Evolutionary conservation across 805 yeast species (phyloP).

Genomic region (Wickerhamomyces pijperi): DNA sequence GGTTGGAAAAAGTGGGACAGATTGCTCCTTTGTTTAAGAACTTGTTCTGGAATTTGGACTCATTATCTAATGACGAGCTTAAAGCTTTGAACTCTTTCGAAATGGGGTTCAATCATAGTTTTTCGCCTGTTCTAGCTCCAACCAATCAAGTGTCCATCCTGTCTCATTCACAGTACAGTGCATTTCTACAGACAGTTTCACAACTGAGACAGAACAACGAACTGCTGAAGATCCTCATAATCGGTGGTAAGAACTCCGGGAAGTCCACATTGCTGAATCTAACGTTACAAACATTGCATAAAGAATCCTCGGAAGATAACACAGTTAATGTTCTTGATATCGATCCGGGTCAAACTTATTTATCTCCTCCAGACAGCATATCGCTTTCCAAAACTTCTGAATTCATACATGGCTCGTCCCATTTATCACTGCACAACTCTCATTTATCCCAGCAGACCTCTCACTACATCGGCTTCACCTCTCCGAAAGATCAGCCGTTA

Average conservation of each 20-base stretch:
- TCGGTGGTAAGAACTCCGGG: constrained; percentile 64
- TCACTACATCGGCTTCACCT: constrained; percentile 48
- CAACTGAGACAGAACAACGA: constrained; percentile 21
- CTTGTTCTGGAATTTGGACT: constrained; percentile 21
- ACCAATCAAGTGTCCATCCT: constrained; percentile 16
- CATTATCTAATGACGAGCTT: constrained; percentile 6
- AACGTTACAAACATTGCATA: constrained; percentile 37
- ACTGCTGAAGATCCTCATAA: constrained; percentile 20
- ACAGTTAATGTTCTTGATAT: constrained; percentile 51
- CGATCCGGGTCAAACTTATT: constrained; percentile 88
- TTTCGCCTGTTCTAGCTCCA: constrained; percentile 22
- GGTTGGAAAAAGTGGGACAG: constrained; percentile 32
- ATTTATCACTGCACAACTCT: constrained; percentile 13
- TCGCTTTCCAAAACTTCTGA: constrained; percentile 32
- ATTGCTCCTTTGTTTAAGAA: constrained; percentile 35
- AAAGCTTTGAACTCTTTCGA: constrained; percentile 14
- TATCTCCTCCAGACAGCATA: constrained; percentile 59
- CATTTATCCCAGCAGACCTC: not conserved
- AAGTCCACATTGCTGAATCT: constrained; percentile 61
- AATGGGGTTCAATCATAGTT: constrained; percentile 24
- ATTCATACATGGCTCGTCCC: constrained; percentile 26
- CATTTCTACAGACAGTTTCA: constrained; percentile 28
- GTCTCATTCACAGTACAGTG: constrained; percentile 22
- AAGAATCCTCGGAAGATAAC: constrained; percentile 11
- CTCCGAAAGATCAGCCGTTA: constrained; percentile 59